Evolutionary conservation across 345 rosid genomes (phyloP), one percentile per base, ranked within the genome.

Genomic region (Citropsis articulata): DNA sequence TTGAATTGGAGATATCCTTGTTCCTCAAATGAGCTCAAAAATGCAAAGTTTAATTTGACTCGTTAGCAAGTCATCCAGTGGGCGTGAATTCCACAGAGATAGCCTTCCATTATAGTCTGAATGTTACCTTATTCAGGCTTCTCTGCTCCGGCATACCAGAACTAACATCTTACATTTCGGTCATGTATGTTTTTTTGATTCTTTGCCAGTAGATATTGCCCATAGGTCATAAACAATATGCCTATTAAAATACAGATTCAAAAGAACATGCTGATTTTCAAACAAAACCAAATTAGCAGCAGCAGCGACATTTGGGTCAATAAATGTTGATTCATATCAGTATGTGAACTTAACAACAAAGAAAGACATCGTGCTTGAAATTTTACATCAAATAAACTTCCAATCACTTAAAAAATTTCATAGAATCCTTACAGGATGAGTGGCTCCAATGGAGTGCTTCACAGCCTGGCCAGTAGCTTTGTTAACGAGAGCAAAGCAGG

Each of bases 381-480:
- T 9, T 28, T 16, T 28, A 1, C 50, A 40, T 36, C 28, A 10
- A 56, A 31, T 33, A 35, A 73, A 59, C 42, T 36, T 24, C 14
- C 33, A 59, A n/a, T 33, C 14, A 24, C 16, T 38, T 3, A 40
- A 53, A 53, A 40, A 19, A 42, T 5, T 14, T 27, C 36, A 72
- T 6, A 21, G 35, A 74, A 53, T 38, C 75, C 91, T 94, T 89
- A 96, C 99, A 7, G 99, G 99, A 61, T 89, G 89, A 66, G 90
- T 55, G 60, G 78, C 95, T 84, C 95, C 99, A 42, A 84, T 68
- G 25, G 97, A 89, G 81, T 94, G 99, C 83, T 94, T 94, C 59
- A 96, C 68, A 66, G 97, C 99, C 85, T 89, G 88, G 71, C 97
- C 95, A 68, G 94, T 91, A 69, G 89, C 95, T 83, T 92, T 94